Evolutionary conservation across 2,329 filamentous ascomycete species (phyloP), one percentile per base, ranked within the genome.

Genomic region (Cadophora gregata): DNA sequence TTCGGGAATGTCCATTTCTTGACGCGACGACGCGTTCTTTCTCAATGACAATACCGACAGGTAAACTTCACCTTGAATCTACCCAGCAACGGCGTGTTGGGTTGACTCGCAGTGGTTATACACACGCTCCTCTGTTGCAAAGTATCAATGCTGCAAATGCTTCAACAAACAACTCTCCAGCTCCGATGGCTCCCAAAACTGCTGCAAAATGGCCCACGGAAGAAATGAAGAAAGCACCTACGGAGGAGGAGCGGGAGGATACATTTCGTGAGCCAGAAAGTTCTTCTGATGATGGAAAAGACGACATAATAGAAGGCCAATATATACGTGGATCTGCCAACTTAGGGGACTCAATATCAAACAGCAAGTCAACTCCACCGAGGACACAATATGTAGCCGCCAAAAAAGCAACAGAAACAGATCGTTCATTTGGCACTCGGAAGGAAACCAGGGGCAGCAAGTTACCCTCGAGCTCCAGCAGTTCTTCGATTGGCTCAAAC

Each of bases 1-100:
- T 65, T 66, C 48, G 58, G 64, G 47, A 45, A 61, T 53, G 53
- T 47, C n/a, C n/a, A 24, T 29, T 25, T 31, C 29, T 59, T 50
- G 62, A 67, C 60, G 63, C 62, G 51, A 56, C 67, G 60, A 64
- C 65, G 62, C 66, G 60, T 59, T 62, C 67, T 59, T 67, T 66
- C 60, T 31, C 53, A 42, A 70, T 70, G 67, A 50, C 29, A 24
- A 27, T 29, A 12, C 48, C 51, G 24, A 19, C 48, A 4, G 36
- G 47, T 8, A 16, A 51, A n/a, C 51, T 53, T 58, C 48, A 64
- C 50, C 61, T 67, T 21, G 53, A 24, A 48, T 36, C 25, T 21
- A 25, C 25, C n/a, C 27, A 50, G 51, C n/a, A n/a, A 53, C 55
- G 69, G 42, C 66, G 69, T 14, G 31, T 58, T 42, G 69, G 69